These are phyloP conservation scores for Colletotrichum neosansevieriae DNA, from an alignment of 2,329 filamentous ascomycete genomes.

Conservation along the genomic window DNA sequence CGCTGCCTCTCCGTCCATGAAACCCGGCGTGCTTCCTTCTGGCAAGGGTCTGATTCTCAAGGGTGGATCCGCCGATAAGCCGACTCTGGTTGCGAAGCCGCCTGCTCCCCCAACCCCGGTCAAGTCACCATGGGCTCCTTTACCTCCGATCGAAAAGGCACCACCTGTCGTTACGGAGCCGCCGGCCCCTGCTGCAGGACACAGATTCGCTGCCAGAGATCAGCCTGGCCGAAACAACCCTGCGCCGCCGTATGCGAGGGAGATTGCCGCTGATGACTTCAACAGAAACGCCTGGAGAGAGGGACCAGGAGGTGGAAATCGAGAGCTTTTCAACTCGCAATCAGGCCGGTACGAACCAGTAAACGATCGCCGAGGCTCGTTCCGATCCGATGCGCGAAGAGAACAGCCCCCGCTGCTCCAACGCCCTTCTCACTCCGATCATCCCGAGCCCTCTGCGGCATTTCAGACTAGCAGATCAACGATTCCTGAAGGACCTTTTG, in stretches of 20 bases:
- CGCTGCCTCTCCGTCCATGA: slow-evolving; percentile 56
- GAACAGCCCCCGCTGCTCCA: slow-evolving; percentile 85
- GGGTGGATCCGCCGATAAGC: slow-evolving; percentile 74
- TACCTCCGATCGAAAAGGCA: slow-evolving; percentile 87
- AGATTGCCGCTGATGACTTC: slow-evolving; percentile 95
- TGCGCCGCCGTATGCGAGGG: slow-evolving; percentile 71
- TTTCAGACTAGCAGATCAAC: slow-evolving; percentile 81
- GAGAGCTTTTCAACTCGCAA: slow-evolving; percentile 94
- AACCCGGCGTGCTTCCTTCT: slow-evolving; percentile 60
- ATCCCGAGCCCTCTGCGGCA: slow-evolving; percentile 84
- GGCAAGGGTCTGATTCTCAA: slow-evolving; percentile 75
- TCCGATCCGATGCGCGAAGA: slow-evolving; percentile 74
- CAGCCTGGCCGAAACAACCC: slow-evolving; percentile 64
- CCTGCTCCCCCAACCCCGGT: slow-evolving; percentile 74
- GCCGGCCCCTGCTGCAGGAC: slow-evolving; percentile 48
- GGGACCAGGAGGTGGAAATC: slow-evolving; percentile 68
- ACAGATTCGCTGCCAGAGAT: slow-evolving; percentile 41
- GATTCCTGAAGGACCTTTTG: slow-evolving; percentile 75
- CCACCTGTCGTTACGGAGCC: slow-evolving; percentile 75
- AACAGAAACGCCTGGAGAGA: slow-evolving; percentile 87
- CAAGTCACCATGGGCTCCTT: slow-evolving; percentile 91
- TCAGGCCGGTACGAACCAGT: slow-evolving; percentile 94
- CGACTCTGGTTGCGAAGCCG: slow-evolving; percentile 79
- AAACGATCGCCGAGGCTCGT: slow-evolving; percentile 78
- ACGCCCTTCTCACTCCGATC: slow-evolving; percentile 72